These are phyloP conservation scores for Trebouxia gelatinosa DNA, from an alignment of 163 green algal genomes.

Conservation along the genomic window DNA sequence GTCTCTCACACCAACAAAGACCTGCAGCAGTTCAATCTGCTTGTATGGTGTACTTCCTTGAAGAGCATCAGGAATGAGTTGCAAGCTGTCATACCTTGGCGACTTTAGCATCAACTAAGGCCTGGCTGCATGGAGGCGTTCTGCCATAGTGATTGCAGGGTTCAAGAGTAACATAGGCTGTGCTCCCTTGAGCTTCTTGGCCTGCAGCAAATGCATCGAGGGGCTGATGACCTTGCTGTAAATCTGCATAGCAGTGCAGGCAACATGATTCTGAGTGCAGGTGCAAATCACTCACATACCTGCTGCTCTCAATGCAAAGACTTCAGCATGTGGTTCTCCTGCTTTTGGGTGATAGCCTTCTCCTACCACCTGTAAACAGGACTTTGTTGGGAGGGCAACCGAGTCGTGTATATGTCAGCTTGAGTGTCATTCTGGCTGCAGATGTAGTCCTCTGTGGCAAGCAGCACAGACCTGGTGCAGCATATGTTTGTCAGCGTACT, in stretches of 20 bases:
- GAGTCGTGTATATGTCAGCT: no score
- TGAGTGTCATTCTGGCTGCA: no score
- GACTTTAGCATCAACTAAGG: slow-evolving; percentile 88
- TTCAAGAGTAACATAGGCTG: slow-evolving; percentile 98
- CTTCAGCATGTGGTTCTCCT: slow-evolving; percentile 96
- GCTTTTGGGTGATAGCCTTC: slow-evolving; percentile 95
- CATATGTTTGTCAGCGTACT: no score
- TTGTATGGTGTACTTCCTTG: neutral
- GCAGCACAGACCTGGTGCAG: no score
- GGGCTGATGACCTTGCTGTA: neutral
- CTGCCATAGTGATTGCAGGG: slow-evolving; percentile 96
- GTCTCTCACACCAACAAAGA: slow-evolving; percentile 91
- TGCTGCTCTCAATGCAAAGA: slow-evolving; percentile 90
- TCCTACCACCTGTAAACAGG: slow-evolving; percentile 76
- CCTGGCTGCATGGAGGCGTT: slow-evolving; percentile 90
- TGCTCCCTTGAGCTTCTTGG: slow-evolving; percentile 71
- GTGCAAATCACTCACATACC: slow-evolving; percentile 46
- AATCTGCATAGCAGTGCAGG: neutral
- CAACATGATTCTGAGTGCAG: no score
- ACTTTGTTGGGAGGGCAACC: neutral
- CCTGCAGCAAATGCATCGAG: slow-evolving; percentile 42
- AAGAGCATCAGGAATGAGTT: neutral
- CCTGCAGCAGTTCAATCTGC: slow-evolving; percentile 44
- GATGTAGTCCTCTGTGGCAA: no score
- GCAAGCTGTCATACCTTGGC: slow-evolving; percentile 61